These are phyloP conservation scores for Cryomyces antarcticus DNA, from an alignment of 495 filamentous ascomycete species.

Conservation along the genomic window DNA sequence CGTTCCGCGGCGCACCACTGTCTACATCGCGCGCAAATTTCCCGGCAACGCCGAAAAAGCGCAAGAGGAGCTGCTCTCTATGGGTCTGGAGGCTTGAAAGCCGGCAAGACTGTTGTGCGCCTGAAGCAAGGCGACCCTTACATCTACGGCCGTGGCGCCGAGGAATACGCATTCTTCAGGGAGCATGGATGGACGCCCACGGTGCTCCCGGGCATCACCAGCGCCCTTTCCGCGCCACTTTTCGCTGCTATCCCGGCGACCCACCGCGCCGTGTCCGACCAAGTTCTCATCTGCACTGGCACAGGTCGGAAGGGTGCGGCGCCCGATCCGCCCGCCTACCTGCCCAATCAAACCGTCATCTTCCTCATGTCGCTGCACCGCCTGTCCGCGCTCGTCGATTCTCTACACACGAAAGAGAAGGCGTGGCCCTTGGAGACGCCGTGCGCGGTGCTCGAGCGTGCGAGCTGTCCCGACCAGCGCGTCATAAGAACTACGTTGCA, in stretches of 20 bases:
- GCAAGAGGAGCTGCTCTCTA: constrained; percentile 71
- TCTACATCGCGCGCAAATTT: constrained; percentile 91
- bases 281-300: constrained; percentile 84
- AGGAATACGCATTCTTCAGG: constrained; percentile 78
- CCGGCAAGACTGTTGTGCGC: constrained; percentile 62
- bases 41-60: constrained; percentile 89
- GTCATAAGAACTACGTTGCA: constrained; percentile 74
- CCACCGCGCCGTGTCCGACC: constrained; percentile 75
- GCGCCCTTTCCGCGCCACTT: constrained; percentile 64
- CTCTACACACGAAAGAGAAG: constrained; percentile 23
- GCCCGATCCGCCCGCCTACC: constrained; percentile 59
- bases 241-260: constrained; percentile 79
- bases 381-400: constrained; percentile 36
- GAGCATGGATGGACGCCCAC: constrained; percentile 43
- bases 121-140: constrained; percentile 96
- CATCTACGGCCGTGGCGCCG: constrained; percentile 82
- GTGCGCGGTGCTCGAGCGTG: constrained; percentile 86
- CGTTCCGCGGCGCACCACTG: constrained; percentile 71
- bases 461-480: constrained; percentile 81
- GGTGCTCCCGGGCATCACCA: constrained; percentile 81
- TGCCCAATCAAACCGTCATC: constrained; percentile 62
- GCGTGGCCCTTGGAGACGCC: constrained; percentile 37
- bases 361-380: constrained; percentile 92
- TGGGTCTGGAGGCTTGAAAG: constrained; percentile 50
- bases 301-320: constrained; percentile 82